Conservation (phyloP, 2,329 filamentous ascomycete genomes). For the Verticillium alfalfae region DNA sequence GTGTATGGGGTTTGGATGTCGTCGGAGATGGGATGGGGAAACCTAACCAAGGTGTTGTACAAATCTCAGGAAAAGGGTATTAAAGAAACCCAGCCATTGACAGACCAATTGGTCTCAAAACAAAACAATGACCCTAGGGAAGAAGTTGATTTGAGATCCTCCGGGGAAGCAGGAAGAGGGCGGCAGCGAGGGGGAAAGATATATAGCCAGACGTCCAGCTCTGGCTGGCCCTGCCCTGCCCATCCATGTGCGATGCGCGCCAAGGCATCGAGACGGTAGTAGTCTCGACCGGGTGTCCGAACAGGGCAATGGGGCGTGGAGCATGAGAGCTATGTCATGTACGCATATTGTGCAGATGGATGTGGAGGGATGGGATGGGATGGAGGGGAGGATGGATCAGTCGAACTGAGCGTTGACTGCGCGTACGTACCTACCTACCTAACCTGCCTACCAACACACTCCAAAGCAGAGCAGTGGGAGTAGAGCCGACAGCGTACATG, state of each 20-base stretch:
- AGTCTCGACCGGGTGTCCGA: conserved; percentile 1
- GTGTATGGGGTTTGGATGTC: neutral
- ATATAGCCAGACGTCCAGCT: conserved; percentile 1
- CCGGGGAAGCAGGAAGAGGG: neutral
- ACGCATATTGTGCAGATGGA: conserved; percentile 1
- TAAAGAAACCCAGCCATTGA: conserved; percentile 4
- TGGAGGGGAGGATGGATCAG: neutral
- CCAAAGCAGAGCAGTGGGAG: neutral
- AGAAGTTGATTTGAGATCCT: neutral
- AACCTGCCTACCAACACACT: neutral
- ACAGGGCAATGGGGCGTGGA: conserved; percentile 1
- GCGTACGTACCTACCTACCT: too few relatives aligned
- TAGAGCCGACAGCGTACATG: neutral
- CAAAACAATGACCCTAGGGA: conserved; percentile 2
- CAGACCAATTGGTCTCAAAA: conserved; percentile 3
- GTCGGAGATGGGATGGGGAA: neutral
- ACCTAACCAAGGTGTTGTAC: conserved; percentile 1
- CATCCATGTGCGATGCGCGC: neutral
- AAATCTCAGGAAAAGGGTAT: neutral
- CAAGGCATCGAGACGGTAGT: conserved; percentile 4
- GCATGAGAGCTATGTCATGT: neutral
- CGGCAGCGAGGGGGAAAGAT: neutral
- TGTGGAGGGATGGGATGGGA: neutral
- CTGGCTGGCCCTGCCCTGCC: neutral
- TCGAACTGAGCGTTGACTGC: neutral